Percentiles rank a stretch among this genome's conserved stretches.
Evolutionary conservation across 768 basidiomycete genomes (phyloP).

Genomic region (Trametes meyenii): DNA sequence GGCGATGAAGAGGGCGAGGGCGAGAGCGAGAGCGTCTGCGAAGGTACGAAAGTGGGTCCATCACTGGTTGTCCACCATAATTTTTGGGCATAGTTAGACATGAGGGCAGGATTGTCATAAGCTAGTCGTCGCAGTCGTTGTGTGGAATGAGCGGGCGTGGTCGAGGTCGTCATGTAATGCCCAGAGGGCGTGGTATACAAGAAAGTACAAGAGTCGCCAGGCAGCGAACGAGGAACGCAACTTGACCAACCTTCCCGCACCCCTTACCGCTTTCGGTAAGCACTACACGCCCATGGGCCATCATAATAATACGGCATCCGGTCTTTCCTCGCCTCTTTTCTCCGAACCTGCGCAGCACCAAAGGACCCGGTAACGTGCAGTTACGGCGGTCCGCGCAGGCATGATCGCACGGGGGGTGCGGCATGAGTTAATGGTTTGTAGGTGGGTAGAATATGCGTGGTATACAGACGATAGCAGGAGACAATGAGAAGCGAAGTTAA

Average conservation of each 20-base stretch:
- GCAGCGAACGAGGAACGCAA: slow-evolving; percentile 1
- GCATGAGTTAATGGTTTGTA: background rate
- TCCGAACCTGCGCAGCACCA: background rate
- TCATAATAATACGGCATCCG: background rate
- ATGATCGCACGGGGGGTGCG: background rate
- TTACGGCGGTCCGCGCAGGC: background rate
- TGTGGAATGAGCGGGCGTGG: slow-evolving; percentile 28
- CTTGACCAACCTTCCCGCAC: background rate
- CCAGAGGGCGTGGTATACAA: slow-evolving; percentile 20
- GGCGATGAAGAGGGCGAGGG: too few relatives aligned
- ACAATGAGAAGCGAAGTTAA: background rate
- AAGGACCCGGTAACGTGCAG: background rate
- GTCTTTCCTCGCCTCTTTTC: background rate
- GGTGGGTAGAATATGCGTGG: slow-evolving; percentile 7
- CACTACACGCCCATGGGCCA: slow-evolving; percentile 19
- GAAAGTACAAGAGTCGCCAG: slow-evolving; percentile 12
- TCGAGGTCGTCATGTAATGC: slow-evolving; percentile 27
- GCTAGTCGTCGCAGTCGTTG: slow-evolving; percentile 33
- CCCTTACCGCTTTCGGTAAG: slow-evolving; percentile 15
- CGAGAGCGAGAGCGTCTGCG: slow-evolving; percentile 7
- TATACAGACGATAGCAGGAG: slow-evolving; percentile 16
- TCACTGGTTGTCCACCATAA: slow-evolving; percentile 31
- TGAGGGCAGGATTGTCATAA: slow-evolving; percentile 20
- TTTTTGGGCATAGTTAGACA: slow-evolving; percentile 13
- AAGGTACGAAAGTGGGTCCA: slow-evolving; percentile 26